A percentile compares a stretch with the other conserved stretches of the same genome.
These are phyloP conservation scores for Cyclanthera cordifolia DNA, from an alignment of 306 rosid genomes.

Conservation along the genomic window DNA sequence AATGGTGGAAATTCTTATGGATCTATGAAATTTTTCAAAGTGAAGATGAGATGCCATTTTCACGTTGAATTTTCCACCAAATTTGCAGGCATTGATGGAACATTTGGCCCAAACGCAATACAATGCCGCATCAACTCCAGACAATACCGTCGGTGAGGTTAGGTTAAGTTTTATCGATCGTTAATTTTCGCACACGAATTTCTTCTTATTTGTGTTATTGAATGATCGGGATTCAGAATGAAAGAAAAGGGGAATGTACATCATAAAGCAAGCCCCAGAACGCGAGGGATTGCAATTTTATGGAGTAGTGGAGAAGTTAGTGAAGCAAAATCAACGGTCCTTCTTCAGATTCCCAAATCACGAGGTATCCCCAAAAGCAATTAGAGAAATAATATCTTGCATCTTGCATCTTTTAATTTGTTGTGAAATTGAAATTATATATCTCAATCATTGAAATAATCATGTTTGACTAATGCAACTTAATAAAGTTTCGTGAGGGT, in stretches of 20 bases:
- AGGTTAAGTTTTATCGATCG: background rate
- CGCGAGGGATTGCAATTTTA: background rate
- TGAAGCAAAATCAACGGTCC: slow-evolving; percentile 30
- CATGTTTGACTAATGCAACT: slow-evolving; percentile 24
- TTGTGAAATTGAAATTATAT: background rate
- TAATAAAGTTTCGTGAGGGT: slow-evolving; percentile 12
- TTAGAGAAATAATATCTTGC: background rate
- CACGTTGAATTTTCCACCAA: background rate
- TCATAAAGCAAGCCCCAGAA: background rate
- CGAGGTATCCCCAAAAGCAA: slow-evolving; percentile 13
- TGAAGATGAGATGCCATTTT: background rate
- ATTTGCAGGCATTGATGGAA: background rate
- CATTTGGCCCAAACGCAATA: background rate
- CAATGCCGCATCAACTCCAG: background rate
- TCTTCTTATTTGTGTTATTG: background rate
- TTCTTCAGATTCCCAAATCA: slow-evolving; percentile 15
- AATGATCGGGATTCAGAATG: background rate
- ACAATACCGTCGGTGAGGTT: background rate
- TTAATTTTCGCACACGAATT: slow-evolving; percentile 1
- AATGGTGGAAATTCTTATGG: background rate
- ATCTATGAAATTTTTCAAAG: background rate
- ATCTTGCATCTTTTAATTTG: background rate
- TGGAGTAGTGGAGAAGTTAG: slow-evolving; percentile 14
- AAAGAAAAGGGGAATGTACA: background rate
- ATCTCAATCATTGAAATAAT: slow-evolving; percentile 8